Percentiles rank a stretch among this genome's conserved stretches.
Evolutionary conservation across 768 basidiomycete species (phyloP).

Genomic region (Clavaria fumosa): DNA sequence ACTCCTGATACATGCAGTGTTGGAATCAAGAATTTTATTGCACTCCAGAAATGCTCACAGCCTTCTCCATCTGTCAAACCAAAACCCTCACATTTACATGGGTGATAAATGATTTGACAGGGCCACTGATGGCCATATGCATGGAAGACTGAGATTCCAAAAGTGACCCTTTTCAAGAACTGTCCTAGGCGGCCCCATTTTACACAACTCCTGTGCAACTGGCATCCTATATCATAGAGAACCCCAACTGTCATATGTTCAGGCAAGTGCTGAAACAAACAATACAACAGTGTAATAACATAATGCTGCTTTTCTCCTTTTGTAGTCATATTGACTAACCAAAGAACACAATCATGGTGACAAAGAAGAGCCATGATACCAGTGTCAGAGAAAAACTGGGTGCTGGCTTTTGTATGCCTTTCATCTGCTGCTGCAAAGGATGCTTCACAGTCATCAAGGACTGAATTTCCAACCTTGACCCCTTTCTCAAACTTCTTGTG

Average conservation of each 20-base stretch:
- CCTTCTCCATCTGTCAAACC: conserved; percentile 19
- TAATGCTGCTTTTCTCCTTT: conserved; percentile 22
- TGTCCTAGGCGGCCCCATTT: conserved; percentile 16
- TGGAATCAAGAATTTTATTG: conserved; percentile 15
- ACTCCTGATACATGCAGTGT: conserved; percentile 17
- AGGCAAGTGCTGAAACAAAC: conserved; percentile 21
- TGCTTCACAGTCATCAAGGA: conserved; percentile 20
- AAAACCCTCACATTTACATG: conserved; percentile 18
- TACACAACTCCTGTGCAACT: conserved; percentile 16
- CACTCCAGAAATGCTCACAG: conserved; percentile 21
- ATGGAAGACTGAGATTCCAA: conserved; percentile 24
- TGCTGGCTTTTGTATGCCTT: conserved; percentile 15
- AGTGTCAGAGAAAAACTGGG: conserved; percentile 18
- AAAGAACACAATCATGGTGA: conserved; percentile 20
- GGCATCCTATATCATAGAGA: conserved; percentile 25
- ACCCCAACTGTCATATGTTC: conserved; percentile 11
- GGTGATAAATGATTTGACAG: conserved; percentile 23
- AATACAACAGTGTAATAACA: conserved; percentile 17
- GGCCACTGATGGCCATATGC: conserved; percentile 27
- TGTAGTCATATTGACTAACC: conserved; percentile 22
- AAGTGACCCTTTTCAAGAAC: conserved; percentile 14
- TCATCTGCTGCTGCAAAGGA: conserved; percentile 20
- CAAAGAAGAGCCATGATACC: conserved; percentile 25
- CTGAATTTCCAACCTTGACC: conserved; percentile 16
- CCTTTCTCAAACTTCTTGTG: conserved; percentile 12